Conservation (phyloP, 257 asterid genomes). For the Solanum sitiens region DNA sequence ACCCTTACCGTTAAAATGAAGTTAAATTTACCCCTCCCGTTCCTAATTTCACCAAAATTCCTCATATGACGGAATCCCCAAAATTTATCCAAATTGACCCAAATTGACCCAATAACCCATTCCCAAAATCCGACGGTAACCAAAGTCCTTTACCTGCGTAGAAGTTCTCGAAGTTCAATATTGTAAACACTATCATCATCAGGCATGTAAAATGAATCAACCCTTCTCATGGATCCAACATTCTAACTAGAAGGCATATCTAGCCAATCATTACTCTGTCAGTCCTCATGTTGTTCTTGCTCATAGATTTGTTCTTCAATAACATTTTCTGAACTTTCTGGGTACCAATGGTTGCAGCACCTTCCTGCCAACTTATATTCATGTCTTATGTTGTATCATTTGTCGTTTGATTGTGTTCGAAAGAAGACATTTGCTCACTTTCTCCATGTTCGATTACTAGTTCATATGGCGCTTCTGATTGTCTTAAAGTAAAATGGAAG, state of each 20-base stretch:
- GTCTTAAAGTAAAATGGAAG: no score
- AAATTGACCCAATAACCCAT: no score
- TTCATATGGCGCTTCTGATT: not conserved
- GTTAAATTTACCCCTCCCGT: no score
- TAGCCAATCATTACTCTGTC: slow-evolving; percentile 47
- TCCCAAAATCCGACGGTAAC: not conserved
- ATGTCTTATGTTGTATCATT: slow-evolving; percentile 15
- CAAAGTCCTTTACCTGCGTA: slow-evolving; percentile 40
- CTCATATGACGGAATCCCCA: no score
- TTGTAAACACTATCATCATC: slow-evolving; percentile 46
- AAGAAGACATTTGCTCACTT: slow-evolving; percentile 6
- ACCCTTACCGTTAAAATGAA: no score
- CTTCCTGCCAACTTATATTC: slow-evolving; percentile 24
- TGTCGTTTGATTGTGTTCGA: slow-evolving; percentile 13
- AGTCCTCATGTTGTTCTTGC: slow-evolving; percentile 40
- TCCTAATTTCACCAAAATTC: no score
- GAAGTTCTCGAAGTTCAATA: slow-evolving; percentile 71
- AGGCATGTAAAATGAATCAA: slow-evolving; percentile 24
- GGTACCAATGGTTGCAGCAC: slow-evolving; percentile 22
- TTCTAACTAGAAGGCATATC: slow-evolving; percentile 48
- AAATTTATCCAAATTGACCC: no score
- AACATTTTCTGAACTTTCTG: slow-evolving; percentile 19
- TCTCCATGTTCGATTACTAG: slow-evolving; percentile 22
- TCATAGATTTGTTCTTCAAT: slow-evolving; percentile 23
- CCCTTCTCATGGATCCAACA: slow-evolving; percentile 27